phyloP scores from a whole-genome alignment of 768 basidiomycete genomes.

The Leccinum obscurum region DNA sequence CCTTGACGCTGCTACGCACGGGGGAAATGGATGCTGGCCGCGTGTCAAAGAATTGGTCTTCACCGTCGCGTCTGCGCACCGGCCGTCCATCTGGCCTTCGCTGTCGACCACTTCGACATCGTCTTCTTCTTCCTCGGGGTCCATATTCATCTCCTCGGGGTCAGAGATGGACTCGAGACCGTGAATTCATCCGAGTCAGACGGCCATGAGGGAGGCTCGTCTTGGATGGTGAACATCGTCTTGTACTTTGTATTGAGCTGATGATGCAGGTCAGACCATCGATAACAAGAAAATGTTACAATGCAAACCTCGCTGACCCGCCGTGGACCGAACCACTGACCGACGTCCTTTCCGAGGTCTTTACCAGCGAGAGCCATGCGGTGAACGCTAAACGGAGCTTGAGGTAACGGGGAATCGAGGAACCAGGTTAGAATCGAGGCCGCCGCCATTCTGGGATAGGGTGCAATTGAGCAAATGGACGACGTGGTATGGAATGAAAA shows the following conservation, averaged over 20 bases:
- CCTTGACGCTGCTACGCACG: slow-evolving; percentile 36
- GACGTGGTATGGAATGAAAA: neutral
- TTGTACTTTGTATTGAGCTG: slow-evolving; percentile 49
- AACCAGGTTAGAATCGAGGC: slow-evolving; percentile 91
- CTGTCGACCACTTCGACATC: slow-evolving; percentile 33
- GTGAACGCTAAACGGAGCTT: slow-evolving; percentile 92
- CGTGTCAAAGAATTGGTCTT: slow-evolving; percentile 57
- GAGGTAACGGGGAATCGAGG: slow-evolving; percentile 80
- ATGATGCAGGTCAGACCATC: slow-evolving; percentile 10
- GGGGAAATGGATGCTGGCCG: slow-evolving; percentile 46
- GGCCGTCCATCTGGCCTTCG: slow-evolving; percentile 33
- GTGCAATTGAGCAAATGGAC: slow-evolving; percentile 11
- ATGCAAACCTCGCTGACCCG: slow-evolving; percentile 70
- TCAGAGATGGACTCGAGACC: slow-evolving; percentile 82
- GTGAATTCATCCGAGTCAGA: slow-evolving; percentile 69
- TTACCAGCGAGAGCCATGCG: slow-evolving; percentile 95
- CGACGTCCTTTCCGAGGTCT: slow-evolving; percentile 91
- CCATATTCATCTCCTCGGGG: slow-evolving; percentile 66
- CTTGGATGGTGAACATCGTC: slow-evolving; percentile 82
- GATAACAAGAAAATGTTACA: neutral
- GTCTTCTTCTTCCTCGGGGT: slow-evolving; percentile 51
- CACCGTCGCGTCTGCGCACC: slow-evolving; percentile 31
- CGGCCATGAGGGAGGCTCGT: slow-evolving; percentile 85
- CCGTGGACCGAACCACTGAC: slow-evolving; percentile 94
- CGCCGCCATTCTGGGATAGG: slow-evolving; percentile 74